Base-by-base conservation (phyloP, 805 yeast genomes). In the Henningerozyma blattae region DNA sequence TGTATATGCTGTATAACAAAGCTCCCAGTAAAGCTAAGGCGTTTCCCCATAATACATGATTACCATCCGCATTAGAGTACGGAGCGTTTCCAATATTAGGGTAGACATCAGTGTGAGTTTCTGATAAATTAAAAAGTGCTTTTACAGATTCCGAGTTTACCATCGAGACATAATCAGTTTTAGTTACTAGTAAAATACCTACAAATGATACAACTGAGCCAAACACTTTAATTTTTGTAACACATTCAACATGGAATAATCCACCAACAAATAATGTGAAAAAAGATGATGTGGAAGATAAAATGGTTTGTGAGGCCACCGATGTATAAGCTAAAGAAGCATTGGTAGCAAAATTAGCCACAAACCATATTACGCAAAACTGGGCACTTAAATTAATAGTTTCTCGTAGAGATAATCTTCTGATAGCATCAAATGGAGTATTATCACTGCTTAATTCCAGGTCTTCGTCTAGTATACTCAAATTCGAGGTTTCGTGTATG, bases 261-360 rank as follows among this genome's bases (percentile, higher is more conserved):
- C 77, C 72, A 1, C 97, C 97, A 7, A 89, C 68, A 1, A 87
- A 45, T 27, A 91, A 66, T 0, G 98, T 91, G 70, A 91, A 91
- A 52, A 91, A 86, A 6, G 95, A 82, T 4, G 94, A 79, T 0
- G 97, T 87, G 25, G 95, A 81, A 14, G 95, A 81, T 27, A 91
- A 59, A 17, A 91, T 89, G 3, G 97, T 91, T 48, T 93, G 96
- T 12, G 91, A 79, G 2, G 94, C 93, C 15, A 91, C 98, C 10
- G 87, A 77, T 0, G 98, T 91, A 56, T 79, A 91, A 17, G 80
- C 70, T 34, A 91, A 64, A 15, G 94, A 77, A 0, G 94, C 84
- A 57, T 91, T 91, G 22, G 91, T 85, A 36, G 83, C 78, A 42
- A 87, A 66, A 55, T 91, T 91, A 3, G 97, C 94, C 14, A 76